phyloP scores from a whole-genome alignment of 2,329 filamentous ascomycete genomes.

The Diplocarpon rosae region DNA sequence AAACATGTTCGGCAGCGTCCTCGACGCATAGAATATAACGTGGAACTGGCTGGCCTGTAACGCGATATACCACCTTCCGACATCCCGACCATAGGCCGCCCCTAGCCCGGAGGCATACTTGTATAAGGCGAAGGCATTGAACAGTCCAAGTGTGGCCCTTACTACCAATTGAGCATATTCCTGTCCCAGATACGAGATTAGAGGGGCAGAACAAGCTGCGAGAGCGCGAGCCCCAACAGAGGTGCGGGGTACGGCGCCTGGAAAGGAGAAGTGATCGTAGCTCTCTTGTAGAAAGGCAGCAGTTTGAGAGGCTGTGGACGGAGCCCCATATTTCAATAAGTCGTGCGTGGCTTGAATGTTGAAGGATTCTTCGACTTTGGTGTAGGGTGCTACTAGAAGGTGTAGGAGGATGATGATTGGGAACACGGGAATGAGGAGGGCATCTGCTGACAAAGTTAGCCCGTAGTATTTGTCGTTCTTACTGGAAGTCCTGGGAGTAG shows the following conservation, averaged over 20 bases:
- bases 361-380: slow-evolving; percentile 98
- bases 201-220: slow-evolving; percentile 58
- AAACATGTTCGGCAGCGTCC: slow-evolving; percentile 93
- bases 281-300: slow-evolving; percentile 42
- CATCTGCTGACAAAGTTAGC: slow-evolving; percentile 29
- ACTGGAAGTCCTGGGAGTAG: background rate
- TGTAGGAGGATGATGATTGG: slow-evolving; percentile 57
- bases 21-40: slow-evolving; percentile 80
- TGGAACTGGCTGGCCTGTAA: slow-evolving; percentile 84
- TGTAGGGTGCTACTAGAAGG: slow-evolving; percentile 69
- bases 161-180: slow-evolving; percentile 51
- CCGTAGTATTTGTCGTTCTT: background rate
- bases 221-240: slow-evolving; percentile 75
- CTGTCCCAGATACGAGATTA: slow-evolving; percentile 46
- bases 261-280: slow-evolving; percentile 88
- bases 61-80: slow-evolving; percentile 68
- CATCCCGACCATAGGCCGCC: slow-evolving; percentile 54
- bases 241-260: slow-evolving; percentile 82
- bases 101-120: slow-evolving; percentile 53
- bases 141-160: slow-evolving; percentile 63
- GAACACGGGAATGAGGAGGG: slow-evolving; percentile 42
- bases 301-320: slow-evolving; percentile 32
- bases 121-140: slow-evolving; percentile 61
- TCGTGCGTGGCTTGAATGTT: slow-evolving; percentile 93
- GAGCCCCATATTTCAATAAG: slow-evolving; percentile 70